A percentile compares a stretch with the other conserved stretches of the same genome.
Evolutionary conservation across 306 rosid species (phyloP).

Genomic region (Mimosa pudica): DNA sequence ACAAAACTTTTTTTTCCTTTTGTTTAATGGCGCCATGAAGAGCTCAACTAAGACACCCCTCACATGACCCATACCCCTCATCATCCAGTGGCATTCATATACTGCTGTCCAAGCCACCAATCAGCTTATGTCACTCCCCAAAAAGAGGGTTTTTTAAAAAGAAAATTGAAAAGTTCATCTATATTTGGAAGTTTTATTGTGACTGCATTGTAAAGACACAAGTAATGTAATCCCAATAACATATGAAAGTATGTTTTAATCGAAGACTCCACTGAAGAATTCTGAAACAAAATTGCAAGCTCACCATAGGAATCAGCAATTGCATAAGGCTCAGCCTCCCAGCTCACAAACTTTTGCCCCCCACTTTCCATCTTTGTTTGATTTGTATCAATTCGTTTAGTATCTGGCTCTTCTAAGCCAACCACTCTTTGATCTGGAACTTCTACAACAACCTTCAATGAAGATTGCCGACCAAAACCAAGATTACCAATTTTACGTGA

Average conservation of each 20-base stretch:
- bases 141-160: not conserved
- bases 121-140: slow-evolving; percentile 3
- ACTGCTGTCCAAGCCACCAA: not conserved
- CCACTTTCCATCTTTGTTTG: slow-evolving; percentile 67
- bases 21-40: not conserved
- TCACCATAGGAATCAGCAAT: slow-evolving; percentile 66
- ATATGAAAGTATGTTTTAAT: slow-evolving; percentile 39
- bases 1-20: not conserved
- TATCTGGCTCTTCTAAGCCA: slow-evolving; percentile 82
- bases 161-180: slow-evolving; percentile 2
- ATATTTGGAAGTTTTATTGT: not conserved
- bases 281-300: slow-evolving; percentile 53
- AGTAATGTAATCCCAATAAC: slow-evolving; percentile 18
- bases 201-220: not conserved
- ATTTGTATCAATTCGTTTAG: slow-evolving; percentile 76
- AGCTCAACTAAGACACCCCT: not conserved
- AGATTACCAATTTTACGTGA: slow-evolving; percentile 50
- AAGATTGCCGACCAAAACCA: slow-evolving; percentile 61
- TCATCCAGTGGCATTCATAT: not conserved
- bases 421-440: slow-evolving; percentile 64
- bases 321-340: slow-evolving; percentile 74
- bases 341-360: slow-evolving; percentile 63
- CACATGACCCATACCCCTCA: not conserved
- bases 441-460: slow-evolving; percentile 80
- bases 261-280: slow-evolving; percentile 45